Base-by-base conservation (phyloP, 2,329 filamentous ascomycete species). In the Cadophora malorum region DNA sequence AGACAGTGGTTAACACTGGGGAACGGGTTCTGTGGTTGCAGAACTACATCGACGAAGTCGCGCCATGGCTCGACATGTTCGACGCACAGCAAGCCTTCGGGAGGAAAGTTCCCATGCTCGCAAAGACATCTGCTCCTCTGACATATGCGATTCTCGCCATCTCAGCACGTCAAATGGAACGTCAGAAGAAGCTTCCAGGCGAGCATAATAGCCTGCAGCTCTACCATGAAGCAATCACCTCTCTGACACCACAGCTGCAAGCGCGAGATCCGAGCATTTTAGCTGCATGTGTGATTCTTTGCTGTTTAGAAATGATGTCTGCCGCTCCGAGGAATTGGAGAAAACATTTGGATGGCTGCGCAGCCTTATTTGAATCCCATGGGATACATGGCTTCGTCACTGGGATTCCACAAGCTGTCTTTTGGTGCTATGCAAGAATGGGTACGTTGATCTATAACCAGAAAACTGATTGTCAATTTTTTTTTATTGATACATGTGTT, bases 391-490 rank as follows among this genome's bases (percentile, higher is more conserved):
- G 85, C 0, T 80, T 85, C 3, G 79, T 80, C 6, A 79, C 79
- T 3, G 83, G 83, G 0, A 73, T 84, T 19, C 74, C 81, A 16
- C 83, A 85, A 70, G 85, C 84, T 0, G 78, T 87, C 0, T 88
- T 87, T 69, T 88, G 85, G 85, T 86, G 84, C 70, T 87, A 86
- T 72, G 84, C 83, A 0, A 79, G 85, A 53, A 87, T 87, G 84
- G 78, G 35, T 38, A 38, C 8, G 35, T 38, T 38, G 35, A 38
- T 38, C 12, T 1, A 10, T 10, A 10, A 14, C 35, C 8, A 38
- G 7, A 38, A 38, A 14, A 10, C 9, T 38, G 35, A 14, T 38
- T 38, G 35, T 38, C 35, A 4, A 38, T 9, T 38, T 2, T 38
- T 14, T 38, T 9, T 38, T 38, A 14, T 38, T 38, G 7, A 38